Base-by-base conservation (phyloP, 2,329 filamentous ascomycete genomes). In the Fusarium sp. region DNA sequence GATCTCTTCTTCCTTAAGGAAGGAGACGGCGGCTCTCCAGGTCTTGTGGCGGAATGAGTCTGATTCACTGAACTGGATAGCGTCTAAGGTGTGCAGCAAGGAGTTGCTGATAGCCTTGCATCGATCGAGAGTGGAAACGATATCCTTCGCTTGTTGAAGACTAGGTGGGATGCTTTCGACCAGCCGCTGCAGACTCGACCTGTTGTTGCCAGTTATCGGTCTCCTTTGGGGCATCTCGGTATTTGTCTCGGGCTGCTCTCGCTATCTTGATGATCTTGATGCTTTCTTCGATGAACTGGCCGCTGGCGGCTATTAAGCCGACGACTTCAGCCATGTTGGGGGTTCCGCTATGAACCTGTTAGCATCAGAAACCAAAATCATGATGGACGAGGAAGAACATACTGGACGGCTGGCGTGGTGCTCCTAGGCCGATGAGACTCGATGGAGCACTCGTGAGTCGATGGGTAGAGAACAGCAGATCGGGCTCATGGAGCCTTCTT, bases 81-180 rank as follows among this genome's bases (percentile, higher is more conserved):
- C 9, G 0, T 38, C 18, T 3, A n/a, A n/a, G 0, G 18, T 38
- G 0, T n/a, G 34, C 0, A 38, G 9, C 10, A 38, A n/a, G 3
- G 10, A n/a, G 34, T 6, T 11, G 34, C 5, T 11, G 6, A 38
- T 38, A 11, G 10, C 34, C 5, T 38, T n/a, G 18, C 18, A 38
- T 6, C 34, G 18, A n/a, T n/a, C n/a, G n/a, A n/a, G n/a, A n/a
- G 34, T 11, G 34, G 18, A 38, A 11, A 3, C 2, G 9, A 38
- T 4, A 16, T 38, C 34, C 3, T 38, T n/a, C 3, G 0, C 16
- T 11, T n/a, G 5, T 38, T 3, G 18, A n/a, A 38, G 34, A 38
- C 34, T 38, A 4, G 32, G 16, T 3, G 18, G 34, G 5, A 38
- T 38, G 9, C 16, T 38, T 11, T 38, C 34, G 5, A 34, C 32